phyloP scores from a whole-genome alignment of 2,329 filamentous ascomycete genomes.

The Fusarium beomiforme region DNA sequence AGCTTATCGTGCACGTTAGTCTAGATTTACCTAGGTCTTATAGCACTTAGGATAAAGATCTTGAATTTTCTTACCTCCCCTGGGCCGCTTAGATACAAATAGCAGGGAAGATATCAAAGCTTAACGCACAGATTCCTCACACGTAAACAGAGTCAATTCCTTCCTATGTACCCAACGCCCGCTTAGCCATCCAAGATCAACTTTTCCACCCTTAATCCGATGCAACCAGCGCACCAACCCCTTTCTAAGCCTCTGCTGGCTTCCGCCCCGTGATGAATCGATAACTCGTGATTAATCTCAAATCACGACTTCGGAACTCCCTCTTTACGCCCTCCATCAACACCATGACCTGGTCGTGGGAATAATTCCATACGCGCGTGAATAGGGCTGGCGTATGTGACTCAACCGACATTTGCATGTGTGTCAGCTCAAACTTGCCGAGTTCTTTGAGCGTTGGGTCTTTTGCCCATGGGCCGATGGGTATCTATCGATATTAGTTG shows the following conservation, averaged over 20 bases:
- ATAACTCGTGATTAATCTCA: slow-evolving; percentile 36
- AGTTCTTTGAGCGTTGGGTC: slow-evolving; percentile 50
- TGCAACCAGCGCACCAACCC: background rate
- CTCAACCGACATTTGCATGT: slow-evolving; percentile 56
- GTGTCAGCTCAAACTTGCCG: slow-evolving; percentile 48
- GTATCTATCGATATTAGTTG: slow-evolving; percentile 43
- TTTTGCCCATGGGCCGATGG: slow-evolving; percentile 52
- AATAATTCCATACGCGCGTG: slow-evolving; percentile 50
- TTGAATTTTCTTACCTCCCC: no score
- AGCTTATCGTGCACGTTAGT: no score
- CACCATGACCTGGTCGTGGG: slow-evolving; percentile 52
- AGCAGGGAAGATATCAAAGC: background rate
- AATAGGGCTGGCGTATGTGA: slow-evolving; percentile 54
- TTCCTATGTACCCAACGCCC: background rate
- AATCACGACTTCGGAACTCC: slow-evolving; percentile 48
- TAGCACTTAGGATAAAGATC: no score
- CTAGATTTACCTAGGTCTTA: no score
- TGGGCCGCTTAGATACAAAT: background rate
- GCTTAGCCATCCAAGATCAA: background rate
- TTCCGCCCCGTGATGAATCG: slow-evolving; percentile 34
- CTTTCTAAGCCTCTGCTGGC: background rate
- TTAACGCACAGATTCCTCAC: no score
- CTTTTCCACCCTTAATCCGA: background rate
- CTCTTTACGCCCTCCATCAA: slow-evolving; percentile 61
- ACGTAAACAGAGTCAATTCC: rapidly evolving